phyloP scores from a whole-genome alignment of 768 basidiomycete genomes.

The Dentipellis sp. region DNA sequence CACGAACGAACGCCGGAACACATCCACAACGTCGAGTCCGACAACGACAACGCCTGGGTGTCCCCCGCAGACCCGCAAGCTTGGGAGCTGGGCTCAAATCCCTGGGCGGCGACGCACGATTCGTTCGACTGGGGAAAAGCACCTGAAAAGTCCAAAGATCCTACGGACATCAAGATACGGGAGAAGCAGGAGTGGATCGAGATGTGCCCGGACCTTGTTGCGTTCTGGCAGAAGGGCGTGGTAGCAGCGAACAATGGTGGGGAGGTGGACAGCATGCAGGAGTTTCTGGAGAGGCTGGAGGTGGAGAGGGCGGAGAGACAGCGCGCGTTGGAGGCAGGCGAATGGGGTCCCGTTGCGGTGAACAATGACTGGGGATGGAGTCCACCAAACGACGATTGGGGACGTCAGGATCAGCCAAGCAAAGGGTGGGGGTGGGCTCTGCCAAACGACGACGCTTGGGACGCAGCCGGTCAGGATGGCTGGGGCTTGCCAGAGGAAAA shows the following conservation, averaged over 20 bases:
- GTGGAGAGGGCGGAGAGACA: background rate
- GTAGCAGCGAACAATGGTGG: conserved; percentile 13
- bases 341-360: background rate
- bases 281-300: conserved; percentile 12
- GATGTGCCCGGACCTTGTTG: conserved; percentile 8
- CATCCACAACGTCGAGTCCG: conserved; percentile 8
- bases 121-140: conserved; percentile 2
- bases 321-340: background rate
- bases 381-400: background rate
- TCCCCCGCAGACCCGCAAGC: conserved; percentile 1
- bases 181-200: conserved; percentile 9
- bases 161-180: conserved; percentile 5
- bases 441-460: too few relatives aligned
- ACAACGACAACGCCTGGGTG: background rate
- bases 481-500: too few relatives aligned
- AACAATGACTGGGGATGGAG: conserved; percentile 10
- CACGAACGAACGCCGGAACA: conserved; percentile 23
- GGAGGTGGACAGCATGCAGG: conserved; percentile 11
- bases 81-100: background rate
- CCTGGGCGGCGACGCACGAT: background rate
- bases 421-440: too few relatives aligned
- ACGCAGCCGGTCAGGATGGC: background rate
- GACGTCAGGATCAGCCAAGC: background rate
- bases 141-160: background rate
- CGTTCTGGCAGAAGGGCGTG: conserved; percentile 11